A percentile compares a stretch with the other conserved stretches of the same genome.
Conservation (phyloP, 1,139 yeast species). For the Sugiyamaella castrensis region DNA sequence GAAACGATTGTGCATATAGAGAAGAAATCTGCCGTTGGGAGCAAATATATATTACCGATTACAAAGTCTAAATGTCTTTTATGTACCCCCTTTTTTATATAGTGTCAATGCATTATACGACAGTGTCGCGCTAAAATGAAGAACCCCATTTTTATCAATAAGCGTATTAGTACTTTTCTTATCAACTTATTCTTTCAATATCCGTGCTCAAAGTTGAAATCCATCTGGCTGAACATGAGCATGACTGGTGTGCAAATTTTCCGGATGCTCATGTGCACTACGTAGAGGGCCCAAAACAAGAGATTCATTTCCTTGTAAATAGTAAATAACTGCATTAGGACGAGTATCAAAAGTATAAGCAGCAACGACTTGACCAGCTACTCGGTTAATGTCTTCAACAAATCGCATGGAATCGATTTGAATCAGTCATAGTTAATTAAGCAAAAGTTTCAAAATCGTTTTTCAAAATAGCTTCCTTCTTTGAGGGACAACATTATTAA, state of each 20-base stretch:
- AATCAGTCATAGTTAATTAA: conserved; percentile 89
- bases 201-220: conserved; percentile 60
- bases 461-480: conserved; percentile 66
- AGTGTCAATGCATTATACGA: too few species aligned
- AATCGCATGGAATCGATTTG: conserved; percentile 97
- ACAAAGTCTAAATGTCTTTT: too few species aligned
- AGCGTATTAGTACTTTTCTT: conserved; percentile 29
- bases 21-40: too few species aligned
- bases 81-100: too few species aligned
- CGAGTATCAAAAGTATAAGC: conserved; percentile 99
- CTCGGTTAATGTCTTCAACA: conserved; percentile 71
- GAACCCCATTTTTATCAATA: conserved; percentile 17
- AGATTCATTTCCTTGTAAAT: conserved; percentile 67
- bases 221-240: conserved; percentile 38
- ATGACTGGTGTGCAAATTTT: conserved; percentile 59
- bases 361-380: conserved; percentile 62
- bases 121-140: not conserved
- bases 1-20: too few species aligned
- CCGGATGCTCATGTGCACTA: conserved; percentile 48
- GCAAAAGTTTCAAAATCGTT: conserved; percentile 81
- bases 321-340: conserved; percentile 95
- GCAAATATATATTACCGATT: too few species aligned
- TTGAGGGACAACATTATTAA: conserved; percentile 75
- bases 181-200: conserved; percentile 77
- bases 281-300: conserved; percentile 46